Base-by-base conservation (phyloP, 768 basidiomycete genomes). In the Phylloporus sp. region DNA sequence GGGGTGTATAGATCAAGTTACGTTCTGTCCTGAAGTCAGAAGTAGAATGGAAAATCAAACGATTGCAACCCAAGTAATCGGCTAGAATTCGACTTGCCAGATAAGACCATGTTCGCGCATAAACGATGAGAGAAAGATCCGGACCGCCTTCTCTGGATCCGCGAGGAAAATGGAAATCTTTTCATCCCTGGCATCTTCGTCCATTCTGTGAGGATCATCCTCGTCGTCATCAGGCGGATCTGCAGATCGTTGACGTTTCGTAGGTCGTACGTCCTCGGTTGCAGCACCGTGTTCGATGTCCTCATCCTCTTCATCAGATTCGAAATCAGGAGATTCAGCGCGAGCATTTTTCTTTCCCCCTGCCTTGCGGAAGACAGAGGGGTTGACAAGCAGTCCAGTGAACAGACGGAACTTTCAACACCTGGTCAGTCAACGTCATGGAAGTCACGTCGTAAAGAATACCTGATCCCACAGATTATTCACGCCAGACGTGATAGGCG, bases 111-210 rank as follows among this genome's bases (percentile, higher is more conserved):
- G 78, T 44, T 80, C 75, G 28, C 78, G 72, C 67, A 81, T 82
- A 54, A 79, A 76, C 5, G 84, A 84, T 0, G 85, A 84, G 49
- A 90, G 69, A 64, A 88, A 90, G 17, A 86, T 71, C 45, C 71
- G 78, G 43, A 83, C 65, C 24, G 70, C 64, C 9, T 60, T 63
- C 53, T 80, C 84, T 0, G 88, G 84, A 45, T 86, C 72, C 31
- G 73, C 65, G 48, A 90, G 65, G 62, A 90, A 90, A 5, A 62
- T 51, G 0, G 70, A 56, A 42, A 81, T 65, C 22, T 69, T 68
- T 18, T 75, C 71, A 23, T 76, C 76, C 39, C 70, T 71, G 14
- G 59, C 48, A 4, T 67, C 66, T 28, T 66, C 66, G 18, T 64
- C 63, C 17, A 44, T 13, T 33, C 53, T 67, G 9, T 65, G 66